Conservation (phyloP, 495 filamentous ascomycete species). For the Hyaloscypha hepaticicola region DNA sequence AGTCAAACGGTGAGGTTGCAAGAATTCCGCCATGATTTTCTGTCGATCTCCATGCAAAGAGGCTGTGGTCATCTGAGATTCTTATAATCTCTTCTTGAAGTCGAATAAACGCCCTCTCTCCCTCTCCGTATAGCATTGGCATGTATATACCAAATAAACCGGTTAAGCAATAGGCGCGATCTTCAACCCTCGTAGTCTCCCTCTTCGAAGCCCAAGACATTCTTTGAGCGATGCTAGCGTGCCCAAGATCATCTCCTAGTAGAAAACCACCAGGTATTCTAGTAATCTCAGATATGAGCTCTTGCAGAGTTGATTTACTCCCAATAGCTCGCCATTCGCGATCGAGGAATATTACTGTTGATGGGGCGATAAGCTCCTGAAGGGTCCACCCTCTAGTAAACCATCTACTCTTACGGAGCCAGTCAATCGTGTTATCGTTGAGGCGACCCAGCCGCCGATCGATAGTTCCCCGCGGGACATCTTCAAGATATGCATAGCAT, state of each 20-base stretch:
- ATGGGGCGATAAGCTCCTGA: slow-evolving; percentile 43
- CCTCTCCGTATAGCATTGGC: slow-evolving; percentile 35
- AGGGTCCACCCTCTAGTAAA: slow-evolving; percentile 41
- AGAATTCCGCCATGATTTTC: slow-evolving; percentile 14
- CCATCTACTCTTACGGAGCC: slow-evolving; percentile 29
- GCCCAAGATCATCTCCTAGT: slow-evolving; percentile 12
- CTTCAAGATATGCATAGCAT: slow-evolving; percentile 15
- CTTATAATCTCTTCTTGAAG: slow-evolving; percentile 29
- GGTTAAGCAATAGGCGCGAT: slow-evolving; percentile 33
- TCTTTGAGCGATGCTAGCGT: slow-evolving; percentile 12
- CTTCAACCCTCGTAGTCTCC: slow-evolving; percentile 33
- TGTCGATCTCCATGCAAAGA: slow-evolving; percentile 27
- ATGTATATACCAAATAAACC: slow-evolving; percentile 35
- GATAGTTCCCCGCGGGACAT: background rate
- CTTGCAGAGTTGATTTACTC: background rate
- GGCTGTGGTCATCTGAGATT: slow-evolving; percentile 28
- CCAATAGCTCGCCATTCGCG: slow-evolving; percentile 8
- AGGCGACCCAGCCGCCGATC: background rate
- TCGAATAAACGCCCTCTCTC: slow-evolving; percentile 2
- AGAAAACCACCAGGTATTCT: slow-evolving; percentile 12
- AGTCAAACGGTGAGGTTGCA: slow-evolving; percentile 14
- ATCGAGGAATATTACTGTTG: slow-evolving; percentile 29
- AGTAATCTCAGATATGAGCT: slow-evolving; percentile 10
- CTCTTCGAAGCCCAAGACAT: slow-evolving; percentile 23
- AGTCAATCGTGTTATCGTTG: background rate